Conservation (phyloP, 2,329 filamentous ascomycete genomes). For the Hymenoscyphus scutula region DNA sequence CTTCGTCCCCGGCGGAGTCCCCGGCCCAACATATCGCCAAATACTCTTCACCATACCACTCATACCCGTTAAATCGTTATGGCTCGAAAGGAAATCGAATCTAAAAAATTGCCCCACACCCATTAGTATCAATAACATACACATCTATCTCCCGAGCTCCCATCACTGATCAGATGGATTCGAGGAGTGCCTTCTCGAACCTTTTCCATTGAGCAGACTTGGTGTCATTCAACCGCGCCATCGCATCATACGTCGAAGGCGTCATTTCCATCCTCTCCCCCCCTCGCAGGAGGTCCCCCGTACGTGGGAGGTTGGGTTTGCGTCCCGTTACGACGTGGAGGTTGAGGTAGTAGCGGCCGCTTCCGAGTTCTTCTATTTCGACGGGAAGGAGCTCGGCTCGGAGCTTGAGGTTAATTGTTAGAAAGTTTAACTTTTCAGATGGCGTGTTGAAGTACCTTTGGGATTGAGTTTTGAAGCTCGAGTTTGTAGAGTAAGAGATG, state of each 20-base stretch:
- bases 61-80: background rate
- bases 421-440: background rate
- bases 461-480: slow-evolving; percentile 27
- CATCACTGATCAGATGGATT: slow-evolving; percentile 8
- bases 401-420: slow-evolving; percentile 26
- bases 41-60: background rate
- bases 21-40: no score
- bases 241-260: slow-evolving; percentile 29
- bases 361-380: slow-evolving; percentile 23
- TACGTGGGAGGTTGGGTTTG: slow-evolving; percentile 28
- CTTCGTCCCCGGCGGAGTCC: no score
- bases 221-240: slow-evolving; percentile 26
- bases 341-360: slow-evolving; percentile 29
- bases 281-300: slow-evolving; percentile 31
- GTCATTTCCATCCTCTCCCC: slow-evolving; percentile 33
- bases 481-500: slow-evolving; percentile 26
- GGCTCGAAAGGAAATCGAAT: background rate
- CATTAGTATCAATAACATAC: no score
- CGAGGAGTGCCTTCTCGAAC: slow-evolving; percentile 13
- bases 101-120: background rate
- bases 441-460: slow-evolving; percentile 20
- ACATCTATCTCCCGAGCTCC: no score
- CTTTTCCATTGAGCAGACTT: slow-evolving; percentile 28
- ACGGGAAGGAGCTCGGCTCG: slow-evolving; percentile 18
- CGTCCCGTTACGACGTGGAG: slow-evolving; percentile 35